Evolutionary conservation across 768 basidiomycete species (phyloP), one percentile per base, ranked within the genome.

Genomic region (Leccinum uliginosum): DNA sequence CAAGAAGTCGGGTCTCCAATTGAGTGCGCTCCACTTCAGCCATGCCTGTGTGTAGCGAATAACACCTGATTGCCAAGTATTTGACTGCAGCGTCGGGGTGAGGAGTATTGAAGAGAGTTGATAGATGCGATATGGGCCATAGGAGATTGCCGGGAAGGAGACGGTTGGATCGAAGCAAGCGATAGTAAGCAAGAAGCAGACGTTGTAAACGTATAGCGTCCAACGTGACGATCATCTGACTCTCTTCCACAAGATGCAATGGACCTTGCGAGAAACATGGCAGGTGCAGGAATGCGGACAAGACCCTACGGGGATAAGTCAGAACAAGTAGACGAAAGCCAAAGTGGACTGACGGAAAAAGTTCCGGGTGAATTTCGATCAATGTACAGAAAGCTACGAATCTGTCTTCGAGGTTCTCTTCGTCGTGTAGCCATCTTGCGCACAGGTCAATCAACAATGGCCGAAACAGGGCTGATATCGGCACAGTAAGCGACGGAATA

Each of bases 371-470:
- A 30, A 80, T 75, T 74, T 88, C 85, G 26, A 90, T 64, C 54
- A 91, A 72, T 56, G 81, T 71, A 63, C 79, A 83, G n/a, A 89
- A 72, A 3, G 86, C 85, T 48, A 79, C 73, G 48, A 85, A 71
- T 63, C 81, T 78, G 38, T 81, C 78, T 54, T 83, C 79, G 23
- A 75, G 62, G 57, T 78, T 73, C 43, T 79, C 71, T 35, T 76
- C 64, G 19, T 76, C 73, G n/a, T 86, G 75, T 43, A 95, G 67
- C 93, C 92, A 97, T 64, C 89, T 73, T 4, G 89, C 89, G 64
- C 86, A 86, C 24, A 98, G 73, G 70, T 96, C 90, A 26, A 88
- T 64, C 38, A 93, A 69, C 52, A 98, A 71, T 4, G 95, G 94
- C 59, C 88, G 76, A 73, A 89, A 98, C 11, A 80, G 60, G 6